phyloP scores from a whole-genome alignment of 1,284 basidiomycete genomes.

The Puccinia triticina region DNA sequence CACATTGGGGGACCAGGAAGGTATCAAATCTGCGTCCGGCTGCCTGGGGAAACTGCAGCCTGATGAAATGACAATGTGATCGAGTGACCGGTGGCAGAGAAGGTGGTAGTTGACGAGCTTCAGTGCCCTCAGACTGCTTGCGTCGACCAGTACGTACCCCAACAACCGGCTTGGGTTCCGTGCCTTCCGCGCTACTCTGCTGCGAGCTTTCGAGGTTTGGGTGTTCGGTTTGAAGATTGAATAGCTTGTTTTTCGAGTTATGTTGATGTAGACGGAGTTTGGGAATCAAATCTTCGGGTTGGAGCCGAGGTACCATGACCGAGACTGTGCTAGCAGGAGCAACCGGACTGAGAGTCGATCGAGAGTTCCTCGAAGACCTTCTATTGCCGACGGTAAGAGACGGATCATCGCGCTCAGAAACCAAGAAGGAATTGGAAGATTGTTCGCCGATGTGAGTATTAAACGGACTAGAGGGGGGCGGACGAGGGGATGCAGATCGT shows the following conservation, averaged over 20 bases:
- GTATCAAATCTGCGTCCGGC: slow-evolving; percentile 37
- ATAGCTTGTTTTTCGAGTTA: slow-evolving; percentile 36
- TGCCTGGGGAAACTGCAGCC: slow-evolving; percentile 38
- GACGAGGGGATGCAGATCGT: not conserved
- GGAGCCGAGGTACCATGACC: slow-evolving; percentile 22
- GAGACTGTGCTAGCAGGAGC: slow-evolving; percentile 8
- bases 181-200: not conserved
- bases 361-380: slow-evolving; percentile 21
- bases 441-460: not conserved
- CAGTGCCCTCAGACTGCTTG: slow-evolving; percentile 26
- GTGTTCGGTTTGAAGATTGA: not conserved
- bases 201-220: slow-evolving; percentile 4
- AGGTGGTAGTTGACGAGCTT: slow-evolving; percentile 21
- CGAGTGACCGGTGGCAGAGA: slow-evolving; percentile 50
- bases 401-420: slow-evolving; percentile 21
- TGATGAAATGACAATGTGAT: slow-evolving; percentile 52
- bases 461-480: slow-evolving; percentile 16
- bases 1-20: slow-evolving; percentile 51
- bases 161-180: slow-evolving; percentile 10
- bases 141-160: slow-evolving; percentile 7
- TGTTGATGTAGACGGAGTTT: slow-evolving; percentile 46
- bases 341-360: not conserved
- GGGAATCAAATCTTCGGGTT: slow-evolving; percentile 15
- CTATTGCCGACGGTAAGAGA: not conserved
- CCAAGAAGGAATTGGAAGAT: slow-evolving; percentile 10